Conservation (phyloP, 176 grass and related monocot species). For the Neostapfia colusana region DNA sequence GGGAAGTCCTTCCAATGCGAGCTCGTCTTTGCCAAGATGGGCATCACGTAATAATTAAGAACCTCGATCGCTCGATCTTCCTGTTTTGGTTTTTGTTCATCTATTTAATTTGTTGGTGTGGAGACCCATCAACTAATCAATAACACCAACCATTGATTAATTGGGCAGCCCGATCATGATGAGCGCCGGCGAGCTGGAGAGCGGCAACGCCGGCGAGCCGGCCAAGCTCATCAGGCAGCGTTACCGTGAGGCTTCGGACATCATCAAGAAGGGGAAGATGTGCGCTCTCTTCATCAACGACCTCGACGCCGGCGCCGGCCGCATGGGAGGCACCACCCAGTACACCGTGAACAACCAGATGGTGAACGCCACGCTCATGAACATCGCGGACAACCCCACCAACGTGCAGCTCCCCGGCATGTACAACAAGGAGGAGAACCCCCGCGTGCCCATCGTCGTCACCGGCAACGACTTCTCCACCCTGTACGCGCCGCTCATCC, state of each 20-base stretch:
- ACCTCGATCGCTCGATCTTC: too few relatives aligned
- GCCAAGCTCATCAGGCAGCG: constrained; percentile 88
- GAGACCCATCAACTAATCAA: too few relatives aligned
- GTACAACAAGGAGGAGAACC: constrained; percentile 98
- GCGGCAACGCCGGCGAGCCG: constrained; percentile 92
- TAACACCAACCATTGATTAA: too few relatives aligned
- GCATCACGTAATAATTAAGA: constrained; percentile 92
- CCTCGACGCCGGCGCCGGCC: constrained; percentile 78
- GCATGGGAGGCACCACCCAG: constrained; percentile 92
- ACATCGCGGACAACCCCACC: constrained; percentile 94
- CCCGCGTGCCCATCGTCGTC: constrained; percentile 83
- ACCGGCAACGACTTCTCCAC: constrained; percentile 99
- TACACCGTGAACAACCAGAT: constrained; percentile 99
- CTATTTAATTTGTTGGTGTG: too few relatives aligned
- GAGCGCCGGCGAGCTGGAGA: constrained; percentile 97
- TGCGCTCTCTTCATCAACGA: constrained; percentile 96
- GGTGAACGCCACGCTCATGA: constrained; percentile 98
- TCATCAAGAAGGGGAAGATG: constrained; percentile 96
- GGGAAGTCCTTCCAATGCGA: constrained; percentile 98
- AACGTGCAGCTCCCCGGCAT: constrained; percentile 91
- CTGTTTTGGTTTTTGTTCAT: too few relatives aligned
- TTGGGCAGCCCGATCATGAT: constrained; percentile 99
- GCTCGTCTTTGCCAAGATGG: constrained; percentile 94
- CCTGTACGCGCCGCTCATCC: constrained; percentile 86
- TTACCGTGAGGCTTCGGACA: constrained; percentile 89